Percentiles rank a stretch among this genome's conserved stretches.
Evolutionary conservation across 2,329 filamentous ascomycete genomes (phyloP).

Genomic region (Sclerotinia borealis): DNA sequence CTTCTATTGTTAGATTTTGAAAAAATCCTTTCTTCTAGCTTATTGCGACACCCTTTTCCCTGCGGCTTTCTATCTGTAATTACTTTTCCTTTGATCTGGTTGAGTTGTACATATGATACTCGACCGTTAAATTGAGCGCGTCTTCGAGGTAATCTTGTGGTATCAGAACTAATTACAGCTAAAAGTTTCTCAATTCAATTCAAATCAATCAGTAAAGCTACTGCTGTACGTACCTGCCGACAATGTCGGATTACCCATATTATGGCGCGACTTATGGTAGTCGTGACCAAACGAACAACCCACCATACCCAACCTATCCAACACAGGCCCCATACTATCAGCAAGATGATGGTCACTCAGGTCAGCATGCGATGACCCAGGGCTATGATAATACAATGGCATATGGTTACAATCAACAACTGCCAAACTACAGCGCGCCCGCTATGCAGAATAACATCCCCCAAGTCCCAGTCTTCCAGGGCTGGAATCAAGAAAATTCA

Average conservation of each 20-base stretch:
- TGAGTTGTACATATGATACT: conserved; percentile 24
- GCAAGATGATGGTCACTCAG: conserved; percentile 20
- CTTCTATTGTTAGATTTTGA: neutral
- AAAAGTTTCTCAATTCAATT: neutral
- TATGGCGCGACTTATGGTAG: conserved; percentile 34
- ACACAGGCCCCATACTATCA: conserved; percentile 26
- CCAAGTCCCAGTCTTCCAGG: conserved; percentile 29
- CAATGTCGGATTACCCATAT: conserved; percentile 44
- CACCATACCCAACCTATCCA: conserved; percentile 23
- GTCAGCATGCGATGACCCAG: conserved; percentile 22
- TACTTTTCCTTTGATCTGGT: conserved; percentile 16
- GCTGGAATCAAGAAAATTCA: conserved; percentile 29
- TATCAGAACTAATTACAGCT: conserved; percentile 4
- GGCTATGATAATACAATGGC: conserved; percentile 25
- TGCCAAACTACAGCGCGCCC: conserved; percentile 26
- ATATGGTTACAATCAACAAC: conserved; percentile 28
- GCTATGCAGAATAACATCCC: conserved; percentile 26
- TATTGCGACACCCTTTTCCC: neutral
- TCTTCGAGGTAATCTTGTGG: conserved; percentile 13
- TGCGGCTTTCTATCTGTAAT: neutral
- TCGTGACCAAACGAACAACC: conserved; percentile 23
- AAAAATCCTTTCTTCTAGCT: neutral
- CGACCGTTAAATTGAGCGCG: conserved; percentile 21
- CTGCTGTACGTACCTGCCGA: conserved; percentile 8
- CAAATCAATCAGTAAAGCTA: neutral